Percentiles rank a stretch among this genome's conserved stretches.
Conservation (phyloP, 2,329 filamentous ascomycete species). For the Penicillium palitans region DNA sequence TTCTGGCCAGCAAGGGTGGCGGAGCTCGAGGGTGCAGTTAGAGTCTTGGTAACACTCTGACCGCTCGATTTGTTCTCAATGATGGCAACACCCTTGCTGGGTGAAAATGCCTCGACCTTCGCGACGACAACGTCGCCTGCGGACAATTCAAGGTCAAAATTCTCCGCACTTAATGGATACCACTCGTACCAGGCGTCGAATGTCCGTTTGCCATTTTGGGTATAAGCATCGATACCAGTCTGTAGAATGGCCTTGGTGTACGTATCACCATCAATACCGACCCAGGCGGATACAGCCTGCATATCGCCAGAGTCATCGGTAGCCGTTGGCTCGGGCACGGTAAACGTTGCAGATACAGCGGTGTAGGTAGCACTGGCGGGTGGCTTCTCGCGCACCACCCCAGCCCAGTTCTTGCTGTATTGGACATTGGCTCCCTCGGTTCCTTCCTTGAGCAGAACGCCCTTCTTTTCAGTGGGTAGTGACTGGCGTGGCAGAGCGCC, state of each 20-base stretch:
- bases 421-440: constrained; percentile 40
- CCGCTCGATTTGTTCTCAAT: constrained; percentile 57
- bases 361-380: constrained; percentile 51
- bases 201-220: constrained; percentile 40
- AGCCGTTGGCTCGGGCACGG: constrained; percentile 52
- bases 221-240: constrained; percentile 58
- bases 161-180: constrained; percentile 58
- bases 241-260: constrained; percentile 57
- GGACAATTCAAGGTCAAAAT: constrained; percentile 51
- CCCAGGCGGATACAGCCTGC: constrained; percentile 58
- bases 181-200: constrained; percentile 64
- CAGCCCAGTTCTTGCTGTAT: constrained; percentile 62
- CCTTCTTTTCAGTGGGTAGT: constrained; percentile 22
- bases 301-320: constrained; percentile 40
- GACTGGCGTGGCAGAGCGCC: constrained; percentile 27
- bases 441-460: constrained; percentile 17
- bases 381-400: constrained; percentile 53
- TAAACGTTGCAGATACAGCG: constrained; percentile 48
- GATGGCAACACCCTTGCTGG: constrained; percentile 47
- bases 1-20: constrained; percentile 56
- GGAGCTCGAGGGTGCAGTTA: constrained; percentile 45
- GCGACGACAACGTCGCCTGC: constrained; percentile 50
- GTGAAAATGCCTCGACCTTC: constrained; percentile 41
- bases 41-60: constrained; percentile 53
- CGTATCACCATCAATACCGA: constrained; percentile 63